Base-by-base conservation (phyloP, 352 stramenopile species). In the Pythium aristosporum region DNA sequence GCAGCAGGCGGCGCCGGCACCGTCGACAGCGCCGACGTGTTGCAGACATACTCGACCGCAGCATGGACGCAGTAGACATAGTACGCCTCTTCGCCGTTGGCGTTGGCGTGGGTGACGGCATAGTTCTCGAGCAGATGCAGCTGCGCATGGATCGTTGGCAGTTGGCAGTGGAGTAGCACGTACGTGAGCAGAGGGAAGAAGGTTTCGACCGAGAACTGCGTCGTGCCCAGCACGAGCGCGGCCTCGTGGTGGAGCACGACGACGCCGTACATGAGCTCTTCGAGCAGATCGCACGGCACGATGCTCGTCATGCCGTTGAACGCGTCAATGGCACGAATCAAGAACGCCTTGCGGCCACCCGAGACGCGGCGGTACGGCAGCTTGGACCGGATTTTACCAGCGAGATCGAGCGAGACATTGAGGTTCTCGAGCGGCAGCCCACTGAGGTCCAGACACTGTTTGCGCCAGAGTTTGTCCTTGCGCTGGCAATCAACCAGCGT, bases 41-140 rank as follows among this genome's bases (percentile, higher is more conserved):
- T 95, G 72, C 86, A 95, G 15, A 95, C 74, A 66, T 88, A 91
- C 70, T 95, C 86, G 20, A 95, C 80, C 3, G 86, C 86, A 0
- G 82, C 84, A 42, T 95, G 86, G 16, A 95, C 84, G 61, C 86
- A 95, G 53, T 95, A 95, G 16, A 95, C 86, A 61, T 95, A 95
- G 63, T 95, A 95, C n/a, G 86, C 91, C 56, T 93, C 86, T 64
- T 95, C 86, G 9, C 86, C 86, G 32, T 93, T 95, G 28, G 76
- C 79, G 48, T 92, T 95, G 18, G 81, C 71, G 37, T 71, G 75
- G 30, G 76, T 89, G 69, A 95, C 91, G n/a, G 86, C 86, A 20
- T 79, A 95, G 49, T 89, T 88, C 65, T 95, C 86, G 28, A 95
- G 68, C 60, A 93, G 56, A 73, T 95, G 82, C 48, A 95, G 71